These are phyloP conservation scores for Talaromyces albobiverticillius DNA, from an alignment of 2,329 filamentous ascomycete genomes.

Conservation along the genomic window DNA sequence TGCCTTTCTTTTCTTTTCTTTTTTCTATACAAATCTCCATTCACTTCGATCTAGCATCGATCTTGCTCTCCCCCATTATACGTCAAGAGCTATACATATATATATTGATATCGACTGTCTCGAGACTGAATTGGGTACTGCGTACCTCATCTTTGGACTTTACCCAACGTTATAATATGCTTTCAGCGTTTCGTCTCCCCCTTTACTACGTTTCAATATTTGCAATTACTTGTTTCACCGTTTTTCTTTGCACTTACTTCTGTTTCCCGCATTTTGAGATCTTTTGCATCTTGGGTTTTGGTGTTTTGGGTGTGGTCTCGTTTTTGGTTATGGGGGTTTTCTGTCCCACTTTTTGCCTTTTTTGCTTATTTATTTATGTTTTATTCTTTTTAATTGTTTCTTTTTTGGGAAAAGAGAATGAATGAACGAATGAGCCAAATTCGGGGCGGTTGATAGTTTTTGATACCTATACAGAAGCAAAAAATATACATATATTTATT, in stretches of 20 bases:
- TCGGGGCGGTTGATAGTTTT: not conserved
- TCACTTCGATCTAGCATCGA: not conserved
- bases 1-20: not conserved
- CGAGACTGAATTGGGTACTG: not conserved
- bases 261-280: not conserved
- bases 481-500: no score
- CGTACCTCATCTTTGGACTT: not conserved
- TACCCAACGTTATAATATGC: not conserved
- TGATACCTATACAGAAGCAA: not conserved
- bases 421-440: not conserved
- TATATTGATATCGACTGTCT: not conserved
- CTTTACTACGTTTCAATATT: not conserved
- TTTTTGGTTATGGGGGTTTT: not conserved
- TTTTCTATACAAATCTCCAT: not conserved
- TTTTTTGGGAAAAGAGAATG: not conserved
- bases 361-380: not conserved
- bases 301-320: not conserved
- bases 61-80: constrained; percentile 5
- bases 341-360: not conserved
- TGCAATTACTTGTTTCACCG: not conserved
- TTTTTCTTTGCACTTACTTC: no score
- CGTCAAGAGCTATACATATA: not conserved
- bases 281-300: not conserved
- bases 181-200: not conserved
- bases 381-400: not conserved